phyloP scores from a whole-genome alignment of 2,329 filamentous ascomycete species.

The Xylaria sp. region DNA sequence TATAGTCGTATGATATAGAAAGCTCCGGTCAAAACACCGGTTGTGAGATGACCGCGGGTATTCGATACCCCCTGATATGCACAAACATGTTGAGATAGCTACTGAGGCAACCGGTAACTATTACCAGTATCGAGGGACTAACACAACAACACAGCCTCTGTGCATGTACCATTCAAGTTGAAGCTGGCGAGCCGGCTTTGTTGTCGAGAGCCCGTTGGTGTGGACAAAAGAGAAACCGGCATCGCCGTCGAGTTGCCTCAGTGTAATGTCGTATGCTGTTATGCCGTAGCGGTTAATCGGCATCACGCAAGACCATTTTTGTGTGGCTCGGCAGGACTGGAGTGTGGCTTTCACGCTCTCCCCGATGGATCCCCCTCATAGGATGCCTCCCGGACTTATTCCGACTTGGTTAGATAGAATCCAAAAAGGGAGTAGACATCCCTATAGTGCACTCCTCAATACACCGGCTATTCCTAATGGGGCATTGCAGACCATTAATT shows the following conservation, averaged over 20 bases:
- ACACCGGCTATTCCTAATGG: background rate
- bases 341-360: constrained; percentile 24
- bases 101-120: constrained; percentile 4
- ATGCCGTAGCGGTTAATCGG: constrained; percentile 3
- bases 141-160: constrained; percentile 13
- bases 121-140: background rate
- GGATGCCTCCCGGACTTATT: constrained; percentile 30
- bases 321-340: constrained; percentile 24
- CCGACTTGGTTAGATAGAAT: background rate
- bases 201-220: background rate
- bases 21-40: background rate
- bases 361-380: background rate
- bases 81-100: background rate
- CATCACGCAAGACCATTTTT: constrained; percentile 1
- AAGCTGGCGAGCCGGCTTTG: background rate
- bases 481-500: background rate
- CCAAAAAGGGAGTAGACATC: constrained; percentile 14
- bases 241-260: constrained; percentile 27
- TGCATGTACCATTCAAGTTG: background rate
- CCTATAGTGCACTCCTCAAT: background rate
- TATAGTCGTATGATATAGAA: background rate
- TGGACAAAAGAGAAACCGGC: constrained; percentile 13
- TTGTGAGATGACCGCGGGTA: background rate
- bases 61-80: background rate
- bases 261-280: background rate